Percentiles rank a stretch among this genome's conserved stretches.
Conservation (phyloP, 148 eudicot species). For the Chenopodium suecicum region DNA sequence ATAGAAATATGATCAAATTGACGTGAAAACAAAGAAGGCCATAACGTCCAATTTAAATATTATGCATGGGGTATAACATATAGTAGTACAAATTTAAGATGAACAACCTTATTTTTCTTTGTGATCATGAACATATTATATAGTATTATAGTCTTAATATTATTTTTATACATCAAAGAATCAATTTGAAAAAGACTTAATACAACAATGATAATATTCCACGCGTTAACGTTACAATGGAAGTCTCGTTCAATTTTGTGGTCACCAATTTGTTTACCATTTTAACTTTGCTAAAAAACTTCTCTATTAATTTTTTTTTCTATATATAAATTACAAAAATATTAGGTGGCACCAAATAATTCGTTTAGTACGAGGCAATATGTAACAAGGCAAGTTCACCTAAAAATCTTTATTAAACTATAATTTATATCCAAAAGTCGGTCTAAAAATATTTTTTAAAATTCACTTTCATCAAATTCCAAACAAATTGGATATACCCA, state of each 20-base stretch:
- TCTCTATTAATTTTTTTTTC: neutral
- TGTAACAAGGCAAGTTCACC: neutral
- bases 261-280: slow-evolving; percentile 16
- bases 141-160: neutral
- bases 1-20: too few relatives aligned
- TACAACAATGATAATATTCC: neutral
- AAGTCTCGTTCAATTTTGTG: neutral
- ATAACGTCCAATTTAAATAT: too few relatives aligned
- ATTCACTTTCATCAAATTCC: neutral
- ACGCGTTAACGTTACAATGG: neutral
- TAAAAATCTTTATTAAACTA: slow-evolving; percentile 3
- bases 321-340: neutral
- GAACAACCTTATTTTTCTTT: too few relatives aligned
- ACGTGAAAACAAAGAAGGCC: too few relatives aligned
- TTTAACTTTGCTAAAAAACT: neutral
- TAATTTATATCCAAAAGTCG: neutral
- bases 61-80: too few relatives aligned
- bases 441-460: slow-evolving; percentile 1
- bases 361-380: slow-evolving; percentile 10
- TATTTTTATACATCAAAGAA: neutral
- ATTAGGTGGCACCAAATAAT: slow-evolving; percentile 8
- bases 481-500: neutral
- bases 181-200: neutral
- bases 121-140: too few relatives aligned
- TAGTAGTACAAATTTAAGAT: too few relatives aligned